Percentiles rank a stretch among this genome's conserved stretches.
Evolutionary conservation across 208 protist genomes (phyloP).

Genomic region (Blechomonas ayalai): DNA sequence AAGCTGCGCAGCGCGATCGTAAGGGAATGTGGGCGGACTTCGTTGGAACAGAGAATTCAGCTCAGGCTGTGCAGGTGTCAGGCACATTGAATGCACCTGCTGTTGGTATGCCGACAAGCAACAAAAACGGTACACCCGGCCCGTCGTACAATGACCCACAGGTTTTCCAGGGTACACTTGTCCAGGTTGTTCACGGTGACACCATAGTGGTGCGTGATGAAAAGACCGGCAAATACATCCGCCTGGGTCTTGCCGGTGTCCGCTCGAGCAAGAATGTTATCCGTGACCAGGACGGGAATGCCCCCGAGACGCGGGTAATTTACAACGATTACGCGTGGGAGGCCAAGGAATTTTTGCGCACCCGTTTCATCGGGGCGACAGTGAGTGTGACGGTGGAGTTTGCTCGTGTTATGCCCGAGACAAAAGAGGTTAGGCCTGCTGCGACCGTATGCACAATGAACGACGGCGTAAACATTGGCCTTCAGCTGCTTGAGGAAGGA

Average conservation of each 20-base stretch:
- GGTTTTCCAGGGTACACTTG: constrained; percentile 50
- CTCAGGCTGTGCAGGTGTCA: constrained; percentile 3
- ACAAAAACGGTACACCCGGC: constrained; percentile 30
- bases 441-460: constrained; percentile 46
- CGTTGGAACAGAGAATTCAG: neutral
- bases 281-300: constrained; percentile 70
- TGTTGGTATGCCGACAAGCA: constrained; percentile 31
- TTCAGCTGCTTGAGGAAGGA: constrained; percentile 67
- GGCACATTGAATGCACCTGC: constrained; percentile 10
- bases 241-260: constrained; percentile 72
- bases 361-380: constrained; percentile 63
- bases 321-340: constrained; percentile 88
- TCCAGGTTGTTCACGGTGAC: constrained; percentile 81
- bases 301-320: constrained; percentile 70
- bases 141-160: constrained; percentile 52
- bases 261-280: constrained; percentile 74
- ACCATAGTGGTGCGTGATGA: constrained; percentile 67
- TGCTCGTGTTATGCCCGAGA: constrained; percentile 73
- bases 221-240: constrained; percentile 28
- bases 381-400: constrained; percentile 79
- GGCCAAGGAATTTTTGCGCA: constrained; percentile 78
- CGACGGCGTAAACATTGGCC: constrained; percentile 60
- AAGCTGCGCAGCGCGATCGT: constrained; percentile 31
- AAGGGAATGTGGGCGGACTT: constrained; percentile 68
- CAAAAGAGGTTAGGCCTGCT: constrained; percentile 67